Conservation (phyloP, 2,329 filamentous ascomycete genomes). For the Verticillium dahliae region DNA sequence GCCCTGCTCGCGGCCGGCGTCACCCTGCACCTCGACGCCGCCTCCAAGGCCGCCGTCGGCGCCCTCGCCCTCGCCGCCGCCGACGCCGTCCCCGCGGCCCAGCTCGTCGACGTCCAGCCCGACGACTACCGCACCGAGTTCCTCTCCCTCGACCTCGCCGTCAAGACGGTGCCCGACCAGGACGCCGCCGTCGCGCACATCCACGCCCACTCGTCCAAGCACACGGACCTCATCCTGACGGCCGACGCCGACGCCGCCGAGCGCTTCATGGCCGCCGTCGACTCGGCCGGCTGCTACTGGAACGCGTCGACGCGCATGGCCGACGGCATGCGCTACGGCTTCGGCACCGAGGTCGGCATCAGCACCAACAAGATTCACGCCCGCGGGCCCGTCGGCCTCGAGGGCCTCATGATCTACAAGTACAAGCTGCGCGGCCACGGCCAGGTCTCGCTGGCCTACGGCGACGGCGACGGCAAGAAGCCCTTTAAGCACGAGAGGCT, state of each 20-base stretch:
- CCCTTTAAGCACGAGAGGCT: slow-evolving; percentile 53
- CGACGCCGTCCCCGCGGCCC: slow-evolving; percentile 19
- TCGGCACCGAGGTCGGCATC: slow-evolving; percentile 96
- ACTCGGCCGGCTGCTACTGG: slow-evolving; percentile 93
- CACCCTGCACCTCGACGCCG: slow-evolving; percentile 69
- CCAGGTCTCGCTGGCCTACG: slow-evolving; percentile 74
- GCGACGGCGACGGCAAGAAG: slow-evolving; percentile 53
- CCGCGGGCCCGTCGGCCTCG: slow-evolving; percentile 84
- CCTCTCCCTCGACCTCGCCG: slow-evolving; percentile 73
- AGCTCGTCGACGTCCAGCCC: slow-evolving; percentile 59
- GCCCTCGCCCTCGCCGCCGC: slow-evolving; percentile 30
- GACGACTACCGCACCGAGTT: slow-evolving; percentile 86
- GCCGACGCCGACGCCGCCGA: slow-evolving; percentile 61
- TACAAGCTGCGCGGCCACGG: slow-evolving; percentile 82
- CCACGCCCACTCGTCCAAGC: slow-evolving; percentile 85
- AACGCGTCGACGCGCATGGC: slow-evolving; percentile 92
- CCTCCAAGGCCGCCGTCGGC: slow-evolving; percentile 58
- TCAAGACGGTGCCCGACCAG: slow-evolving; percentile 68
- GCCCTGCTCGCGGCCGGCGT: slow-evolving; percentile 74
- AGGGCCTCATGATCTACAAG: slow-evolving; percentile 96
- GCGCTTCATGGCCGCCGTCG: slow-evolving; percentile 76
- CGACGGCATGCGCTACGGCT: slow-evolving; percentile 94
- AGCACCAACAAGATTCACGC: slow-evolving; percentile 98
- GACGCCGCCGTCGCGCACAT: slow-evolving; percentile 78
- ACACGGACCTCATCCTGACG: slow-evolving; percentile 90